phyloP scores from a whole-genome alignment of 495 filamentous ascomycete genomes.

The Filosporella fistucella region DNA sequence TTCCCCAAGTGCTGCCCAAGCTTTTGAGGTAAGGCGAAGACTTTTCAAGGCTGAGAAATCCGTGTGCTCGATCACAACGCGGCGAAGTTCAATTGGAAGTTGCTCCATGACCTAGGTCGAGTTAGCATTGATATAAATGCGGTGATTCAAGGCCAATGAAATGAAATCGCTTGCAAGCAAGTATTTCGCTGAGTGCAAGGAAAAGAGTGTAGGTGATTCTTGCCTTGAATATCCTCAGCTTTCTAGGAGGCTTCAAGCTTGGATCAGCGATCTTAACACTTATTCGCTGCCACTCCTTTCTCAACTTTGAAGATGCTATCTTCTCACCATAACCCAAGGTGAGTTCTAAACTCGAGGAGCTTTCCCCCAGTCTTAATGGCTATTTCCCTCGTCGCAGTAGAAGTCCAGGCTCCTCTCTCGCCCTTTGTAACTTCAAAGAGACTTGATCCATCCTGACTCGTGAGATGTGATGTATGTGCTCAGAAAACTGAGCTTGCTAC shows the following conservation, averaged over 20 bases:
- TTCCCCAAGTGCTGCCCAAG: conserved; percentile 12
- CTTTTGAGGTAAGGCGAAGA: conserved; percentile 14
- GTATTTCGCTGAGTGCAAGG: neutral
- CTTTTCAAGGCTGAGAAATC: conserved; percentile 8
- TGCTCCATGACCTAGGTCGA: conserved; percentile 10
- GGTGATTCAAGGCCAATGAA: too few species aligned
- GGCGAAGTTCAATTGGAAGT: conserved; percentile 18
- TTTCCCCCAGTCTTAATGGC: too few species aligned
- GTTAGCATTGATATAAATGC: neutral
- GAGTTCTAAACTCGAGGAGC: too few species aligned
- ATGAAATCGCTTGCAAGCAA: neutral
- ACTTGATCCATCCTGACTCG: too few species aligned
- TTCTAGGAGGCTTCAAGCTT: neutral
- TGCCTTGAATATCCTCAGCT: neutral
- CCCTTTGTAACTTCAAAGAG: too few species aligned
- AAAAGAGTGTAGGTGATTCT: neutral
- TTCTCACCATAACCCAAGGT: too few species aligned
- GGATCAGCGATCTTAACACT: neutral
- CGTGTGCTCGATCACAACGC: conserved; percentile 8
- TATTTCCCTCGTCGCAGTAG: too few species aligned
- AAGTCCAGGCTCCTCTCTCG: too few species aligned
- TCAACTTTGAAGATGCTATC: too few species aligned
- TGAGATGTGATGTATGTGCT: too few species aligned
- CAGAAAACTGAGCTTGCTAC: too few species aligned
- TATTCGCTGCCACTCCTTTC: neutral